Conservation (phyloP, 768 basidiomycete genomes). For the Panaeolus papilionaceus region DNA sequence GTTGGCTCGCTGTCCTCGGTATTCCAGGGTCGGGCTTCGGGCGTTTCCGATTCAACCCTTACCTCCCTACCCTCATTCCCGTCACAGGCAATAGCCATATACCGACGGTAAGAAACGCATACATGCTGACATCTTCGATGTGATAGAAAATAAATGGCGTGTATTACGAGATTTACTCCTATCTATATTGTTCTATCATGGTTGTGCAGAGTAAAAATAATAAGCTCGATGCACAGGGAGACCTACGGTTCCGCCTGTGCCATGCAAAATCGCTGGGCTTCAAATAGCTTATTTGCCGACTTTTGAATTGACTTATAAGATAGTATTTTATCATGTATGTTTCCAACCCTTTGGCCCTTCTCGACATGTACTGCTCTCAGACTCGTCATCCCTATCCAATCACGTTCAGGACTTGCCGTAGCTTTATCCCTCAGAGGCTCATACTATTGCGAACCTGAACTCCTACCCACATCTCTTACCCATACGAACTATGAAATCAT, state of each 20-base stretch:
- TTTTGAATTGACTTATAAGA: neutral
- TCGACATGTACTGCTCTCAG: neutral
- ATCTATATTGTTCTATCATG: neutral
- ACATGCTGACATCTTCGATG: neutral
- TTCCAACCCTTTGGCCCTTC: neutral
- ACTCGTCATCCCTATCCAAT: neutral
- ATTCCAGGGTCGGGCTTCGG: conserved; percentile 6
- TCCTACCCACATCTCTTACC: neutral
- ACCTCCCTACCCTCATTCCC: neutral
- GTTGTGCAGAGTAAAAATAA: neutral
- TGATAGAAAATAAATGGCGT: neutral
- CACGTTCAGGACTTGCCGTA: neutral
- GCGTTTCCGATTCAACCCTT: neutral
- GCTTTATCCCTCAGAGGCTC: neutral
- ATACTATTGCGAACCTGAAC: neutral
- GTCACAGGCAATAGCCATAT: neutral
- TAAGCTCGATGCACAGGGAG: conserved; percentile 1
- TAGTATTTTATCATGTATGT: neutral
- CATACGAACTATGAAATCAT: neutral
- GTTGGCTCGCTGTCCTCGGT: conserved; percentile 1
- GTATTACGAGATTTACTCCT: conserved; percentile 1
- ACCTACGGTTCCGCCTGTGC: neutral
- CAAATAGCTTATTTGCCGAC: neutral
- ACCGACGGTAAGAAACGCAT: neutral
- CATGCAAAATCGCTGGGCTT: neutral